Percentiles rank a stretch among this genome's conserved stretches.
Evolutionary conservation across 495 filamentous ascomycete genomes (phyloP).

Genomic region (Cercophora samala): DNA sequence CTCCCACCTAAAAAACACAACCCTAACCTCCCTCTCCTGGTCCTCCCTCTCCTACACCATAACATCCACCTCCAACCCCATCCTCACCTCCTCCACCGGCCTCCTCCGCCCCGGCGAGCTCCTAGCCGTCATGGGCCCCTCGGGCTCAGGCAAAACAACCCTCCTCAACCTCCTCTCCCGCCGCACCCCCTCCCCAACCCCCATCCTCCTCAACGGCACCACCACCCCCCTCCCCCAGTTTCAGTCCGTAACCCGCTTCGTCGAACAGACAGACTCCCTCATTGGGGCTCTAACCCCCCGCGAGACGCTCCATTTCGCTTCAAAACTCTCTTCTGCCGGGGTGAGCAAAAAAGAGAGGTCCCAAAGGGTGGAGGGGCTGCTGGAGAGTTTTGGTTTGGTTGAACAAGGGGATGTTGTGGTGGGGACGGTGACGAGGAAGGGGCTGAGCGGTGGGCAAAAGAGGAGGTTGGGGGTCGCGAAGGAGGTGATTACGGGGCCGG

Average conservation of each 20-base stretch:
- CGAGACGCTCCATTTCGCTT: slow-evolving; percentile 75
- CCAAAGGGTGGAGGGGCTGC: slow-evolving; percentile 78
- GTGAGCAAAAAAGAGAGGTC: slow-evolving; percentile 57
- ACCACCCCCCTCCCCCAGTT: slow-evolving; percentile 34
- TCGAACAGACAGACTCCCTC: slow-evolving; percentile 82
- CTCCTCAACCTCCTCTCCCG: slow-evolving; percentile 74
- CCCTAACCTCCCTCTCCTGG: slow-evolving; percentile 1
- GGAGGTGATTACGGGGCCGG: slow-evolving; percentile 73
- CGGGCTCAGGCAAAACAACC: slow-evolving; percentile 74
- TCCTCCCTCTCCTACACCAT: slow-evolving; percentile 14
- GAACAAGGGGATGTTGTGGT: slow-evolving; percentile 63
- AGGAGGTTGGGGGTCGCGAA: slow-evolving; percentile 71
- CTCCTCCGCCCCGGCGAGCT: slow-evolving; percentile 56
- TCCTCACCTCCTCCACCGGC: not conserved
- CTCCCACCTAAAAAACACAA: not conserved
- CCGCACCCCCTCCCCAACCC: slow-evolving; percentile 51
- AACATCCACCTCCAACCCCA: not conserved
- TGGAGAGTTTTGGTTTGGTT: slow-evolving; percentile 76
- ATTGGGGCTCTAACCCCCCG: slow-evolving; percentile 73
- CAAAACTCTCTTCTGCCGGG: slow-evolving; percentile 61
- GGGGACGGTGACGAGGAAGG: slow-evolving; percentile 75
- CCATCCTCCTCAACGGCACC: not conserved
- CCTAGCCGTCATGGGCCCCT: slow-evolving; percentile 73
- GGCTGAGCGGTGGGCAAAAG: slow-evolving; percentile 79
- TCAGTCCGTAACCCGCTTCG: slow-evolving; percentile 60